phyloP scores from a whole-genome alignment of 2,329 filamentous ascomycete genomes.

The Fusarium praegraminearum region DNA sequence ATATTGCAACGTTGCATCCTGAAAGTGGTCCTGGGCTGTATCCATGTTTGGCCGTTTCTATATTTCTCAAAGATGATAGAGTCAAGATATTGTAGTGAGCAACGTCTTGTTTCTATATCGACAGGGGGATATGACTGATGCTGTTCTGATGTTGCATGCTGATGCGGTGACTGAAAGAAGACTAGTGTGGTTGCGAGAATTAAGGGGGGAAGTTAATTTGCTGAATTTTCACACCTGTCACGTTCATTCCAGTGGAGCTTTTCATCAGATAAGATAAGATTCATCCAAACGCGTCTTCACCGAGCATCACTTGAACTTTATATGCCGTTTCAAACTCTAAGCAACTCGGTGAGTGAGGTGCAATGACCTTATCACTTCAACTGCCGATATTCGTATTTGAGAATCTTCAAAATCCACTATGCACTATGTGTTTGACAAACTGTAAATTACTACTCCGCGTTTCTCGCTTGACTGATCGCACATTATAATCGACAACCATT shows the following conservation, averaged over 20 bases:
- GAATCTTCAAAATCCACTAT: not conserved
- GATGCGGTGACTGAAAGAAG: conserved; percentile 28
- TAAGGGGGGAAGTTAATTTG: conserved; percentile 16
- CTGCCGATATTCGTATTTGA: not conserved
- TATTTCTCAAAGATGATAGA: rapidly evolving
- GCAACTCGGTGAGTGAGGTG: not conserved
- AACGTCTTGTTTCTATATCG: not conserved
- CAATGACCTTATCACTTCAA: not conserved
- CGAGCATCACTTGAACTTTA: not conserved
- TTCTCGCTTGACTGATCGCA: not conserved
- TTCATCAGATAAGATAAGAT: conserved; percentile 30
- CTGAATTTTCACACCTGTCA: conserved; percentile 24
- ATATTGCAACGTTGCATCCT: not conserved
- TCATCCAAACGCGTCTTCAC: not conserved
- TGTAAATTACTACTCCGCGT: not conserved
- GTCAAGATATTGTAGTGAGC: not conserved
- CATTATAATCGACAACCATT: not conserved
- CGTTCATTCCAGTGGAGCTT: not conserved
- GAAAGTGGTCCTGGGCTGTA: not conserved
- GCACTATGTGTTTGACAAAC: not conserved
- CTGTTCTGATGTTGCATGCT: not conserved
- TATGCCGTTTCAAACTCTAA: not conserved
- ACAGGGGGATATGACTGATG: not conserved
- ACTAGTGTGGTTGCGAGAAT: conserved; percentile 8
- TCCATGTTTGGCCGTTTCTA: not conserved